phyloP scores from a whole-genome alignment of 179 eudicot genomes.

The Spinacia oleracea region DNA sequence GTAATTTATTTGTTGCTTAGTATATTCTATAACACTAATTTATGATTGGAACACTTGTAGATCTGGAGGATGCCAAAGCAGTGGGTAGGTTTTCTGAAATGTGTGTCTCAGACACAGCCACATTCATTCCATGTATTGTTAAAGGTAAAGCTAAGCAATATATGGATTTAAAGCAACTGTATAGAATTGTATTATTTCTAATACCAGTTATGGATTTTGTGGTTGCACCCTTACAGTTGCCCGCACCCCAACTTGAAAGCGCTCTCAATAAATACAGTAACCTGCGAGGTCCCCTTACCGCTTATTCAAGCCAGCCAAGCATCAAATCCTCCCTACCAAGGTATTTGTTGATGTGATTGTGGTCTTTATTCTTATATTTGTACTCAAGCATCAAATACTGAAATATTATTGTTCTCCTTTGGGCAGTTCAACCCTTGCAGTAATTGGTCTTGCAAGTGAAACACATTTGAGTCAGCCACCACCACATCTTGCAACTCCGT shows the following conservation, averaged over 20 bases:
- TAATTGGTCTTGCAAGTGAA: constrained; percentile 68
- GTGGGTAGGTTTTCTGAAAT: constrained; percentile 93
- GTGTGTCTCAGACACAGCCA: constrained; percentile 93
- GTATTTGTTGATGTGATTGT: constrained; percentile 32
- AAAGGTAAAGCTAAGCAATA: too few relatives aligned
- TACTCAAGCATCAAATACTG: background rate
- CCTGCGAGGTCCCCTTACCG: constrained; percentile 71
- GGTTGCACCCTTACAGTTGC: constrained; percentile 57
- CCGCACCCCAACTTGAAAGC: constrained; percentile 84
- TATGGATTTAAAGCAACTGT: too few relatives aligned
- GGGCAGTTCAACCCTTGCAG: constrained; percentile 49
- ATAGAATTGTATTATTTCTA: background rate
- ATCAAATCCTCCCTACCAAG: constrained; percentile 63
- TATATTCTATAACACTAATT: background rate
- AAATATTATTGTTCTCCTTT: background rate
- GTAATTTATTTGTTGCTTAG: background rate
- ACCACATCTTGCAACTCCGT: constrained; percentile 29
- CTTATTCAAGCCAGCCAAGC: constrained; percentile 71
- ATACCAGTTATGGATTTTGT: constrained; percentile 3
- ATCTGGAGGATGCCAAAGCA: constrained; percentile 93
- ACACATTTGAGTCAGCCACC: constrained; percentile 41
- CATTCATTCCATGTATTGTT: constrained; percentile 84
- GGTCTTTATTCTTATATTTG: background rate
- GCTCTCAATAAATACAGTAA: constrained; percentile 76
- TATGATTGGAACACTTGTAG: constrained; percentile 36